These are phyloP conservation scores for Diphasiastrum complanatum DNA, from an alignment of 83 land plant genomes.

Conservation along the genomic window DNA sequence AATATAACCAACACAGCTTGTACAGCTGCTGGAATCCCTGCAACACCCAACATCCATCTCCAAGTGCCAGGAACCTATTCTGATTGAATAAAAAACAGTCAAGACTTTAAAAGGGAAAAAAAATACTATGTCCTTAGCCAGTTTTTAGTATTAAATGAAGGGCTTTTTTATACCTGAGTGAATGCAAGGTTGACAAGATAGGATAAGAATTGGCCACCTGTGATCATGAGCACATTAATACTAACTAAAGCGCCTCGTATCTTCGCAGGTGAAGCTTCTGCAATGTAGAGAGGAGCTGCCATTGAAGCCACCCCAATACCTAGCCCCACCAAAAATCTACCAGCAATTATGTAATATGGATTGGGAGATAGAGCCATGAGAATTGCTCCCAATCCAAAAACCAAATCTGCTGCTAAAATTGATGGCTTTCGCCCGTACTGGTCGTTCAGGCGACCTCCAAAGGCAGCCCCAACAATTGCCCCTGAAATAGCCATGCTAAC, in stretches of 20 bases:
- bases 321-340: constrained; percentile 7
- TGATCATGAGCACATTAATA: constrained; percentile 15
- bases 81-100: not conserved
- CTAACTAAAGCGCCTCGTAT: constrained; percentile 14
- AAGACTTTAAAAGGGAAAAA: not conserved
- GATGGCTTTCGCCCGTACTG: constrained; percentile 1
- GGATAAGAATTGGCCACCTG: constrained; percentile 11
- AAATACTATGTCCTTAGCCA: no score
- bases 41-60: constrained; percentile 14
- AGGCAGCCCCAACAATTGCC: constrained; percentile 12
- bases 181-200: constrained; percentile 14
- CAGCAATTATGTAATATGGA: constrained; percentile 7
- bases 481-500: constrained; percentile 17
- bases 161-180: constrained; percentile 1
- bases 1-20: constrained; percentile 4
- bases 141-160: not conserved
- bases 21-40: constrained; percentile 10
- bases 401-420: constrained; percentile 4
- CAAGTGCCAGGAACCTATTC: constrained; percentile 9
- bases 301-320: constrained; percentile 15
- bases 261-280: constrained; percentile 9
- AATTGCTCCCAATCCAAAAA: constrained; percentile 8
- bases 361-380: constrained; percentile 9
- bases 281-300: constrained; percentile 18
- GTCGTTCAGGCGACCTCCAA: constrained; percentile 14